phyloP scores from a whole-genome alignment of 805 yeast species.

The Cephaloascus fragrans region DNA sequence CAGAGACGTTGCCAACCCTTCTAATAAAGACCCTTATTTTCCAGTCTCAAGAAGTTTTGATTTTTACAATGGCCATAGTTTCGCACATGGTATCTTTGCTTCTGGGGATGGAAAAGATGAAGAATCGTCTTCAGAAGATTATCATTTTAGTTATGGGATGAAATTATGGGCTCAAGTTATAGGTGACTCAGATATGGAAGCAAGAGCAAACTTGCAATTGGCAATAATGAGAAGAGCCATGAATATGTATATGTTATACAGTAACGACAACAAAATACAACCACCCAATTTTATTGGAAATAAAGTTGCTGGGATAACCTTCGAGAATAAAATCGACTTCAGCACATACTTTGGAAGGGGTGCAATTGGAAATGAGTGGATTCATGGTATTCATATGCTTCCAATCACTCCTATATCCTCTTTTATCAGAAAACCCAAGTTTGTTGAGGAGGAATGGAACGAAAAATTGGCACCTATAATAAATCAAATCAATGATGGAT shows the following conservation, averaged over 20 bases:
- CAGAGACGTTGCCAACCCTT: slow-evolving; percentile 63
- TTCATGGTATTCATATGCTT: slow-evolving; percentile 72
- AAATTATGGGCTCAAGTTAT: slow-evolving; percentile 54
- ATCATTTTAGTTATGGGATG: slow-evolving; percentile 60
- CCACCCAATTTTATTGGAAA: slow-evolving; percentile 48
- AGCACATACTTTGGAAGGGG: slow-evolving; percentile 70
- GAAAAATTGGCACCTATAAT: slow-evolving; percentile 34
- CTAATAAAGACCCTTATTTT: slow-evolving; percentile 41
- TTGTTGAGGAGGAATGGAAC: slow-evolving; percentile 58
- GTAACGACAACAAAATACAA: slow-evolving; percentile 43
- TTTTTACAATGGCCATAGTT: slow-evolving; percentile 72
- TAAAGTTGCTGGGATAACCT: slow-evolving; percentile 64
- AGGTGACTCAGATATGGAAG: slow-evolving; percentile 41
- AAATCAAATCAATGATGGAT: slow-evolving; percentile 47
- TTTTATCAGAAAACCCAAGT: slow-evolving; percentile 41
- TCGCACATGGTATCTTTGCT: slow-evolving; percentile 65
- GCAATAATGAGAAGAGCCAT: slow-evolving; percentile 47
- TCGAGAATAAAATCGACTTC: slow-evolving; percentile 65
- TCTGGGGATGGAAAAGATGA: slow-evolving; percentile 73
- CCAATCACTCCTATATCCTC: slow-evolving; percentile 66
- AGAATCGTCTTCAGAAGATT: slow-evolving; percentile 68
- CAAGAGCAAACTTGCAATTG: slow-evolving; percentile 49
- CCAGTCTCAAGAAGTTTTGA: slow-evolving; percentile 64
- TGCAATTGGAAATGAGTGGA: slow-evolving; percentile 46
- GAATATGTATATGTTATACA: slow-evolving; percentile 44